Percentiles rank a stretch among this genome's conserved stretches.
phyloP scores from a whole-genome alignment of 2,329 filamentous ascomycete species.

The Exophiala phaeomuriformis region DNA sequence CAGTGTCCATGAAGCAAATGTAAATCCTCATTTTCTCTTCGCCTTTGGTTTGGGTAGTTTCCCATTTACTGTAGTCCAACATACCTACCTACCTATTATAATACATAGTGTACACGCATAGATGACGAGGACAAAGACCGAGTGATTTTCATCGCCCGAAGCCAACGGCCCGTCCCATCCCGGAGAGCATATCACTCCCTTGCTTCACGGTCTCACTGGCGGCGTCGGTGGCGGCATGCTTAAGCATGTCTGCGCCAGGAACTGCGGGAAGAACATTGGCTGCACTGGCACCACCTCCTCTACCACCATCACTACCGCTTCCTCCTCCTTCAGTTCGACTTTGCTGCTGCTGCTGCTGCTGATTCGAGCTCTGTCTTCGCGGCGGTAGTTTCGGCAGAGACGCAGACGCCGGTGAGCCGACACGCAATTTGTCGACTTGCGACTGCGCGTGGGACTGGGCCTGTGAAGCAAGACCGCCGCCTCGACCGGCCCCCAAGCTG shows the following conservation, averaged over 20 bases:
- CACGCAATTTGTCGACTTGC: not conserved
- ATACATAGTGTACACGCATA: too few relatives aligned
- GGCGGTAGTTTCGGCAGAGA: conserved; percentile 13
- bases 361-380: conserved; percentile 8
- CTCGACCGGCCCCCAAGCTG: not conserved
- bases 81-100: too few relatives aligned
- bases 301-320: too few relatives aligned
- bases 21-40: too few relatives aligned
- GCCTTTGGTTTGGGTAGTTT: too few relatives aligned
- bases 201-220: conserved; percentile 5
- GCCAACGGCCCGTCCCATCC: conserved; percentile 7
- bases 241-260: not conserved
- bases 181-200: conserved; percentile 5
- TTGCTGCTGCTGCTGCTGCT: not conserved
- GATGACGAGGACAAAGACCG: too few relatives aligned
- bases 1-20: too few relatives aligned
- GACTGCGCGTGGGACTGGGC: too few relatives aligned
- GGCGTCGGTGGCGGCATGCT: not conserved
- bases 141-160: not conserved
- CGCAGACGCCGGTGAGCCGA: conserved; percentile 6
- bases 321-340: not conserved
- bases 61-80: too few relatives aligned
- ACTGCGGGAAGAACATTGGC: conserved; percentile 1
- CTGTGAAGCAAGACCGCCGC: too few relatives aligned
- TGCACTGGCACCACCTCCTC: too few relatives aligned